Evolutionary conservation across 345 rosid genomes (phyloP), one percentile per base, ranked within the genome.

Genomic region (Chamaenerion angustifolium): DNA sequence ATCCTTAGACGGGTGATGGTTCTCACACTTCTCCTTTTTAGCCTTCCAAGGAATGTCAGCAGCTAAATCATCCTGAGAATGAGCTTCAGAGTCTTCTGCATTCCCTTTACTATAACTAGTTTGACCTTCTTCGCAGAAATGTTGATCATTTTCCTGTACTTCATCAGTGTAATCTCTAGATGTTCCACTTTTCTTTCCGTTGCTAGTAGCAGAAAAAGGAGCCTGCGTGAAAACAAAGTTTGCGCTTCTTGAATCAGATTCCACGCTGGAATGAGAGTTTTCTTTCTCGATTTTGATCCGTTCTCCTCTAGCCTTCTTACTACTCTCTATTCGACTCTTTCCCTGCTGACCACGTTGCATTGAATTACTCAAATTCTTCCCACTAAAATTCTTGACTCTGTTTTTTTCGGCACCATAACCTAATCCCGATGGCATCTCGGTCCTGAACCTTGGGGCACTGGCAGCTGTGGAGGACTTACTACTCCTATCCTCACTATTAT

Each of bases 211-310:
- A 51, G 47, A 70, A 51, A 46, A 67, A 57, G 54, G 65, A 71
- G 76, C 85, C 82, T 78, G 89, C 74, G 56, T 51, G 80, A 84
- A 82, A 56, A 84, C 71, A 82, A 78, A 78, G 61, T 82, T 74
- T 66, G 82, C 71, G 87, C 89, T 80, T 80, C 85, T 76, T 19
- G 85, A 84, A 73, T 92, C 88, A 59, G 95, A 89, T 64, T 71
- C 88, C 73, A 80, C 52, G 66, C 89, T 80, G 73, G 95, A 85
- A 70, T 53, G 86, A 78, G 83, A 83, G 73, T 81, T 82, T 65
- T 75, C 78, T 65, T 82, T 78, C 71, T 83, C 68, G 44, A 86
- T 74, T 76, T 76, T 78, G 85, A 78, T 70, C 83, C 64, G 73
- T 58, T 76, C 95, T 68, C 85, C 94, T 75, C 88, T 86, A 42